These are phyloP conservation scores for Aphanomyces euteiches DNA, from an alignment of 352 stramenopile species.

Conservation along the genomic window DNA sequence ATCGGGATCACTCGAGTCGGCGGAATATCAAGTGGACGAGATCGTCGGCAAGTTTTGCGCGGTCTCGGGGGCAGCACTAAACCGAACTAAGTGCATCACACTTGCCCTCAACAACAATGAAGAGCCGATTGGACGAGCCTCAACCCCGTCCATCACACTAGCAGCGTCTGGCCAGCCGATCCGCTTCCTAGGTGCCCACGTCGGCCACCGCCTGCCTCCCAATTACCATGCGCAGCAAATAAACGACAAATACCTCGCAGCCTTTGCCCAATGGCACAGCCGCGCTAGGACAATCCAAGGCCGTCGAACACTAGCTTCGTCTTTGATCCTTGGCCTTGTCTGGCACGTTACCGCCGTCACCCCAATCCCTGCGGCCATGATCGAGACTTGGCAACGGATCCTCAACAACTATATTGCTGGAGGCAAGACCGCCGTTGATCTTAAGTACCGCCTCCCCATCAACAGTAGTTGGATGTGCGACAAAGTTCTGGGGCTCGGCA, in stretches of 20 bases:
- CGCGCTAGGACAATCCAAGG: slow-evolving; percentile 12
- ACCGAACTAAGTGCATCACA: slow-evolving; percentile 28
- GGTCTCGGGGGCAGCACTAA: slow-evolving; percentile 32
- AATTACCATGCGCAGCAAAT: background rate
- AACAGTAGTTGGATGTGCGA: no score
- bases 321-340: background rate
- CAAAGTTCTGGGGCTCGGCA: no score
- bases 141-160: no score
- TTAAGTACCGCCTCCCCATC: no score
- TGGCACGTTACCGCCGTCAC: slow-evolving; percentile 12
- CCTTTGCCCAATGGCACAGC: slow-evolving; percentile 11
- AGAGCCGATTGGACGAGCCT: background rate
- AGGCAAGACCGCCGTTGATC: no score
- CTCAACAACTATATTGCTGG: no score
- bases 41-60: slow-evolving; percentile 34
- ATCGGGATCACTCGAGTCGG: background rate
- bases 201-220: background rate
- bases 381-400: no score
- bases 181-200: background rate
- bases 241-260: background rate
- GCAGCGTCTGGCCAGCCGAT: background rate
- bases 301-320: background rate
- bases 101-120: slow-evolving; percentile 26
- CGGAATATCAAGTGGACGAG: slow-evolving; percentile 19
- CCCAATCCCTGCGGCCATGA: background rate